These are phyloP conservation scores for Solanum corneliomulleri DNA, from an alignment of 257 asterid genomes.

Conservation along the genomic window DNA sequence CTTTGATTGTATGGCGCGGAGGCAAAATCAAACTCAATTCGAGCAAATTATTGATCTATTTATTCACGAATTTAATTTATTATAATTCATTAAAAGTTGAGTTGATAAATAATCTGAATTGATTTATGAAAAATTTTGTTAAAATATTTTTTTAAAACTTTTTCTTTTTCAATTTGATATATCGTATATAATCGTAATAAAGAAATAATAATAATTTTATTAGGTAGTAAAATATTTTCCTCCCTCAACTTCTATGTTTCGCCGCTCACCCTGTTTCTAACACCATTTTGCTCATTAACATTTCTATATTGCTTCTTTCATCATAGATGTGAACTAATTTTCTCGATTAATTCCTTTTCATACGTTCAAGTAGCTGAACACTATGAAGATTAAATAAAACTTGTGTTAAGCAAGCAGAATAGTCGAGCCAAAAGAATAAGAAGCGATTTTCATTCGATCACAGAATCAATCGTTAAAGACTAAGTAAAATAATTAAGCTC, in stretches of 20 bases:
- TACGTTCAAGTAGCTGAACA: neutral
- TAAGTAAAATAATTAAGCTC: neutral
- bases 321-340: neutral
- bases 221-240: neutral
- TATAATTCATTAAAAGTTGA: too few species aligned
- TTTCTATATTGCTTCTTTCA: neutral
- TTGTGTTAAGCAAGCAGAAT: neutral
- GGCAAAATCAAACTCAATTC: neutral
- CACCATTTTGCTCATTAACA: neutral
- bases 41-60: accelerated
- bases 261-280: neutral
- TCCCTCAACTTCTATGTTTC: neutral
- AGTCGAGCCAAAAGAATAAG: neutral
- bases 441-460: neutral
- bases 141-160: too few species aligned
- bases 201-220: too few species aligned
- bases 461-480: neutral
- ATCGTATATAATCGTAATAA: too few species aligned
- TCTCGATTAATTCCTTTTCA: neutral
- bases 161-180: too few species aligned
- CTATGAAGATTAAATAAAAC: neutral
- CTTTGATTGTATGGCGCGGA: neutral
- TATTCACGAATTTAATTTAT: accelerated
- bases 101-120: too few species aligned
- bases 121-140: accelerated